These are phyloP conservation scores for Trametes hirsuta DNA, from an alignment of 1,284 basidiomycete genomes.

Conservation along the genomic window DNA sequence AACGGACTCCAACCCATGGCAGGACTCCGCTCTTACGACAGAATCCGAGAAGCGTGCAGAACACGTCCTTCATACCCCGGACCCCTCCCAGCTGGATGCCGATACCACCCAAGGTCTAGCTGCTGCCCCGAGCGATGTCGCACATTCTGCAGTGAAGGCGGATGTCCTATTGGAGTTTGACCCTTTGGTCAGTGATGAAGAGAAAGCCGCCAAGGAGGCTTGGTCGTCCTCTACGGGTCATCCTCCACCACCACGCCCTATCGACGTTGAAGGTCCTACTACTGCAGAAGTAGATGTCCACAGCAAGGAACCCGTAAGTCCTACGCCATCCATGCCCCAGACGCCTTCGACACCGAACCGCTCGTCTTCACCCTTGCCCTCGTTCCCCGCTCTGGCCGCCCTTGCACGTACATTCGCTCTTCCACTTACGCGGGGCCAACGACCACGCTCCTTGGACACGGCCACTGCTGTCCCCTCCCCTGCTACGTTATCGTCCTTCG, in stretches of 20 bases:
- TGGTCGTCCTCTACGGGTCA: conserved; percentile 63
- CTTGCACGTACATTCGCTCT: conserved; percentile 67
- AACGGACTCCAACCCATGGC: conserved; percentile 35
- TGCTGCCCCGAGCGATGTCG: conserved; percentile 20
- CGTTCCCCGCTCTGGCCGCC: conserved; percentile 64
- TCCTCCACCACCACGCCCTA: conserved; percentile 49
- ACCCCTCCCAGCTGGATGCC: conserved; percentile 44
- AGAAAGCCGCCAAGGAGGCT: conserved; percentile 59
- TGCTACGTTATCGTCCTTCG: conserved; percentile 56
- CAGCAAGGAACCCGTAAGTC: conserved; percentile 32
- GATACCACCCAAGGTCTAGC: conserved; percentile 40
- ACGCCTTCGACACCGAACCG: conserved; percentile 25
- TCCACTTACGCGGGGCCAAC: conserved; percentile 44
- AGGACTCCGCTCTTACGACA: conserved; percentile 14
- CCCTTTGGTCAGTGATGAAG: conserved; percentile 59
- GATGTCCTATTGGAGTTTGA: conserved; percentile 67
- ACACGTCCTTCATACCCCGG: conserved; percentile 35
- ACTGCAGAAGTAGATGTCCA: neutral
- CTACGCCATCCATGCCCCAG: conserved; percentile 30
- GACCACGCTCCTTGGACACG: conserved; percentile 61
- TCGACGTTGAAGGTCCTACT: conserved; percentile 19
- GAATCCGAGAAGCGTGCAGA: neutral
- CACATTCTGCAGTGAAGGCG: conserved; percentile 17
- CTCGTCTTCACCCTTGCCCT: conserved; percentile 38
- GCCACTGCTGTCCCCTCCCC: conserved; percentile 56